phyloP scores from a whole-genome alignment of 805 yeast genomes.

The Lachancea meyersii region DNA sequence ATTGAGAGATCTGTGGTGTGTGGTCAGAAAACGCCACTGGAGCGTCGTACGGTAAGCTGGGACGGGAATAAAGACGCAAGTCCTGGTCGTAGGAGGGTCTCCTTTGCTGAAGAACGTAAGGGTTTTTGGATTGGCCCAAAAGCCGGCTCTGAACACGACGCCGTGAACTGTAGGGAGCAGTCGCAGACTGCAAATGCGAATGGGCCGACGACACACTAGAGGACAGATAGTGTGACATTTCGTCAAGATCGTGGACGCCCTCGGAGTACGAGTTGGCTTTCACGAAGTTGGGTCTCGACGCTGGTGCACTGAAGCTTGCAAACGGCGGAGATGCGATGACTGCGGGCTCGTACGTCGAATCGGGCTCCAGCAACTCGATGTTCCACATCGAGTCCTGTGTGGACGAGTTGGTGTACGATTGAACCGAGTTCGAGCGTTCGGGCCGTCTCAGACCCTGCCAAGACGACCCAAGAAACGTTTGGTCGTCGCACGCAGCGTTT shows the following conservation, averaged over 20 bases:
- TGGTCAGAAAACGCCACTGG: neutral
- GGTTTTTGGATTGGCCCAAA: neutral
- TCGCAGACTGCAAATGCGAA: neutral
- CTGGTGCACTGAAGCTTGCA: neutral
- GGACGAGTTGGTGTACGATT: conserved; percentile 1
- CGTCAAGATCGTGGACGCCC: conserved; percentile 7
- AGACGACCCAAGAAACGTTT: neutral
- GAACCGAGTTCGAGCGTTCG: conserved; percentile 3
- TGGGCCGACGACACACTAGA: neutral
- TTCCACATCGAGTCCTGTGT: conserved; percentile 4
- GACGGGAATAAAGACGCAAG: neutral
- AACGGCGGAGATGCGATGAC: neutral
- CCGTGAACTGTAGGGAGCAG: neutral
- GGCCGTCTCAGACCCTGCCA: conserved; percentile 4
- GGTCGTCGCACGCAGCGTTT: conserved; percentile 3
- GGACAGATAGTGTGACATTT: conserved; percentile 3
- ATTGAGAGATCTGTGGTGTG: neutral
- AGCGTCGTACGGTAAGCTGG: neutral
- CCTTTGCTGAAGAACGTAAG: neutral
- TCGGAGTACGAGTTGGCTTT: conserved; percentile 9
- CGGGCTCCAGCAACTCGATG: conserved; percentile 4
- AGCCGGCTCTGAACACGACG: neutral
- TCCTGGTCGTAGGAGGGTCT: neutral
- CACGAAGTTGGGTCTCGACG: conserved; percentile 1
- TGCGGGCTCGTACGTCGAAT: neutral